A percentile compares a stretch with the other conserved stretches of the same genome.
Evolutionary conservation across 345 rosid species (phyloP).

Genomic region (Schrenkiella parvula): DNA sequence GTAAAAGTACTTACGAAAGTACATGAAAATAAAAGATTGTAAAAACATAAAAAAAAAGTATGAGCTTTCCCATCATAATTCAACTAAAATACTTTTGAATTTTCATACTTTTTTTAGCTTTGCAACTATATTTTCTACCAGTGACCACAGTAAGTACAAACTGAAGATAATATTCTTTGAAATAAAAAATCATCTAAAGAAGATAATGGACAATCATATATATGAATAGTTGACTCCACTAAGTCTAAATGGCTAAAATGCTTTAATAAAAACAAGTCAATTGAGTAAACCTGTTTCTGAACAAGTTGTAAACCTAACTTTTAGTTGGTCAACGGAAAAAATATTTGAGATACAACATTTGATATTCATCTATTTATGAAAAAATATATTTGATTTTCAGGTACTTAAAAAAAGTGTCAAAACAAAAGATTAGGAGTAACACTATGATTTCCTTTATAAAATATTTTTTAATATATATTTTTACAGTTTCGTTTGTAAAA

Average conservation of each 20-base stretch:
- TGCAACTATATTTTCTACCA: slow-evolving; percentile 18
- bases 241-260: slow-evolving; percentile 19
- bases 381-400: neutral
- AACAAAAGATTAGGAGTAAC: neutral
- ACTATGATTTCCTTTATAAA: too few species aligned
- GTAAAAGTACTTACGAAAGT: slow-evolving; percentile 28
- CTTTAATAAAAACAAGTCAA: slow-evolving; percentile 24
- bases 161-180: slow-evolving; percentile 7
- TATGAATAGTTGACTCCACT: slow-evolving; percentile 29
- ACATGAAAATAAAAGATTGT: slow-evolving; percentile 12
- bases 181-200: neutral
- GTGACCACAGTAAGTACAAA: slow-evolving; percentile 10
- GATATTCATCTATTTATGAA: neutral
- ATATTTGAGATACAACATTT: neutral
- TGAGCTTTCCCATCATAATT: slow-evolving; percentile 18
- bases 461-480: too few species aligned
- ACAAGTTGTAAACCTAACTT: slow-evolving; percentile 14
- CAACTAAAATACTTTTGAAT: slow-evolving; percentile 12
- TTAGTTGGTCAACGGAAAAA: slow-evolving; percentile 18
- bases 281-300: slow-evolving; percentile 22
- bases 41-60: neutral
- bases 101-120: slow-evolving; percentile 7
- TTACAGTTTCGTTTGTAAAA: too few species aligned
- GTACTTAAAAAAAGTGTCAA: neutral
- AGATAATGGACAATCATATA: slow-evolving; percentile 5